A percentile compares a stretch with the other conserved stretches of the same genome.
These are phyloP conservation scores for Cucurbita argyrosperma DNA, from an alignment of 306 rosid genomes.

Conservation along the genomic window DNA sequence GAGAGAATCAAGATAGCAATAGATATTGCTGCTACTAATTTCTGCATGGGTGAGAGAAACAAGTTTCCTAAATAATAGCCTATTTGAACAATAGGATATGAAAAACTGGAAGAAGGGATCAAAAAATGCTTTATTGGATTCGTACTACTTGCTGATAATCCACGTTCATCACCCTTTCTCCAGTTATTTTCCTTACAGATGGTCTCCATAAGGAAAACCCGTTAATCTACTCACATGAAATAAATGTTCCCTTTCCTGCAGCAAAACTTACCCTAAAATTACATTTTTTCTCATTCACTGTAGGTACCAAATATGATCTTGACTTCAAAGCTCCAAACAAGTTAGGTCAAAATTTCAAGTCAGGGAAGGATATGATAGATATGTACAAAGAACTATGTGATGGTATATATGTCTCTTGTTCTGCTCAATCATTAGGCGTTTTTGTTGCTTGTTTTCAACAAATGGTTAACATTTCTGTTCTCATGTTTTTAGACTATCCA, in stretches of 20 bases:
- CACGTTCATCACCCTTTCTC: not conserved
- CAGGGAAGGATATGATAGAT: constrained; percentile 77
- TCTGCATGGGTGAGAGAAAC: constrained; percentile 66
- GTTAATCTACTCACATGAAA: not conserved
- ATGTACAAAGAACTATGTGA: constrained; percentile 62
- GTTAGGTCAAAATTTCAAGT: constrained; percentile 70
- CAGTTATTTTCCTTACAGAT: not conserved
- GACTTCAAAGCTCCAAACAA: constrained; percentile 59
- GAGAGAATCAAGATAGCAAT: constrained; percentile 80
- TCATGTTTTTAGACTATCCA: constrained; percentile 46
- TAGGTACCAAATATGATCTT: constrained; percentile 87
- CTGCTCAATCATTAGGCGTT: not conserved
- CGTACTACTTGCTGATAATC: not conserved
- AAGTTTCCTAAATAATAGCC: constrained; percentile 7
- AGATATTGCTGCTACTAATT: constrained; percentile 66
- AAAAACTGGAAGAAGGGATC: not conserved
- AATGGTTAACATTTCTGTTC: constrained; percentile 6
- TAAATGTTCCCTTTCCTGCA: not conserved
- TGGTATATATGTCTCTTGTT: constrained; percentile 30
- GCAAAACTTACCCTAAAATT: not conserved
- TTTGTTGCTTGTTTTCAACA: not conserved
- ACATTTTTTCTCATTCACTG: constrained; percentile 8
- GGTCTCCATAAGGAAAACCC: not conserved
- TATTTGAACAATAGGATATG: not conserved
- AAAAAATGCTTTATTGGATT: not conserved